Base-by-base conservation (phyloP, 305 asterid species). In the Fraxinus greggii region DNA sequence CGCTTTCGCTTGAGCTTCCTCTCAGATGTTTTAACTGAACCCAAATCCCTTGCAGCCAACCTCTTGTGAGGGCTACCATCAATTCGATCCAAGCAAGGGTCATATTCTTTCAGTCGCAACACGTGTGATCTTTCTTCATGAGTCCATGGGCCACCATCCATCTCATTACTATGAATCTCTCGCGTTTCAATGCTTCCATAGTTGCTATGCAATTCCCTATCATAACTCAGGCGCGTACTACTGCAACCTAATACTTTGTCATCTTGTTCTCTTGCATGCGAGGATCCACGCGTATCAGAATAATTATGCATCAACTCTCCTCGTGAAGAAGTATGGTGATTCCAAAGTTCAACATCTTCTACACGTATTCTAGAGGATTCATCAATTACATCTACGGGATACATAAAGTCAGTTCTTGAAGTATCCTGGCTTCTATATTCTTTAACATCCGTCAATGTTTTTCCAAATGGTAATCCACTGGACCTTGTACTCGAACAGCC, bases 151-250 rank as follows among this genome's bases (percentile, higher is more conserved):
- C 51, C 82, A 79, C 76, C 84, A 87, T 72, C 88, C 78, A 74
- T 78, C 73, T 77, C 86, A 75, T 86, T 56, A 63, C 67, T 79
- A 83, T 81, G 79, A 61, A 77, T 83, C 48, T 78, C 86, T 29
- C 82, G 86, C 19, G 33, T 21, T 76, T 61, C 76, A 76, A 83
- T 63, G 80, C 79, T 84, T 81, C 84, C 87, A 87, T 72, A 84
- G 78, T 83, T 83, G 77, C 38, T 63, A 86, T 78, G 74, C 72
- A 78, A 63, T 72, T 76, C 88, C 9, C 72, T 81, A 77, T 83
- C 89, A 80, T 84, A 81, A 72, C 78, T 82, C 82, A 82, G 85
- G 84, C 15, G 79, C 80, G 80, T 82, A 87, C 87, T 80, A 75
- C 84, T 81, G 84, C 70, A 63, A 54, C 86, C 84, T 82, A 83